Evolutionary conservation across 2,329 filamentous ascomycete genomes (phyloP), one percentile per base, ranked within the genome.

Genomic region (Ceratocystis diversiconidia): DNA sequence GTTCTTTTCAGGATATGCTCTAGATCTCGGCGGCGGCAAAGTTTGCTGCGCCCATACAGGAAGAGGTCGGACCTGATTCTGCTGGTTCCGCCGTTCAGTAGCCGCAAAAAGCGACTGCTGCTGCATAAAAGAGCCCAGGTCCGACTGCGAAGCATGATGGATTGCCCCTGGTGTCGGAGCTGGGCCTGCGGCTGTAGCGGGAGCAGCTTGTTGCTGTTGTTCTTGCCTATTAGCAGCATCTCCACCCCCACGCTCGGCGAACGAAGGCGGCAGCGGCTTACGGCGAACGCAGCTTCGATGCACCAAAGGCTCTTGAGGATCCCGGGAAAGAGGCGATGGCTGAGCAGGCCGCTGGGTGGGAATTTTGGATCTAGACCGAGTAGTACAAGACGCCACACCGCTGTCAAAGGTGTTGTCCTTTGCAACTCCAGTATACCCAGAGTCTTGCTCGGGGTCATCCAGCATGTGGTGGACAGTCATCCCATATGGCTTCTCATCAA

Each of bases 401-500:
- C 50, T 30, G 17, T 22, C 61, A 17, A 30, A 12, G 10, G n/a
- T 7, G 3, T 19, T 70, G 68, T 62, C 60, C 10, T 43, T 44
- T n/a, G 46, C 44, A 10, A 44, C 48, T 50, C 55, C 59, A 19
- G 22, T n/a, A 43, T 66, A 32, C 10, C 41, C 25, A 44, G 44
- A 62, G 5, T 55, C 65, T 30, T 63, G 48, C 2, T 82, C 82
- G 0, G 82, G 83, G 66, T 85, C 82, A 78, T 96, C 92, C 1
- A 97, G 83, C 85, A 97, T 92, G 74, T 97, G 92, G 72, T 97
- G 92, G 0, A 97, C 92, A 25, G 90, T 96, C 89, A 97, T 94
- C 12, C 92, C 92, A 71, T 91, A 94, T 0, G 89, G 84, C 73
- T 88, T 85, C 65, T 88, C 85, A 72, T 97, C 91, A 1, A 97